These are phyloP conservation scores for Phylloporus sp. DNA, from an alignment of 768 basidiomycete species.

Conservation along the genomic window DNA sequence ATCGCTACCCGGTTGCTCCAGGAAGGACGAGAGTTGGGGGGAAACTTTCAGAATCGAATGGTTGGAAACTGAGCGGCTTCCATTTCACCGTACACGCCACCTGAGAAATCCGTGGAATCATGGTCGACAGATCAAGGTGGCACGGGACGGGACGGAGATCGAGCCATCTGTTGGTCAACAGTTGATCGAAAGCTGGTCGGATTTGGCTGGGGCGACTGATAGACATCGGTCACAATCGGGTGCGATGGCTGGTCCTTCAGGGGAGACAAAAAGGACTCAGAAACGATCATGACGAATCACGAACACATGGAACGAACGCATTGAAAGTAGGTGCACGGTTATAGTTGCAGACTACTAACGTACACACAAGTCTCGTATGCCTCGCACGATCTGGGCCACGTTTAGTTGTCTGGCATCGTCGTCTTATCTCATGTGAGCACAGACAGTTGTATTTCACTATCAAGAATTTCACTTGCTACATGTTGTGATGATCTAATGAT, in stretches of 20 bases:
- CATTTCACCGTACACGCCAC: slow-evolving; percentile 74
- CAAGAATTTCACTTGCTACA: no score
- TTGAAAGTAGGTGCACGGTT: neutral
- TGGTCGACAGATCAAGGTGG: slow-evolving; percentile 75
- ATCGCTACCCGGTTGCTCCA: neutral
- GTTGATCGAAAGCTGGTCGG: slow-evolving; percentile 68
- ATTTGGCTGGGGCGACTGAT: slow-evolving; percentile 23
- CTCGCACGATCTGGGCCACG: no score
- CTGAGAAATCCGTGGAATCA: slow-evolving; percentile 93
- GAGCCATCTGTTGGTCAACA: slow-evolving; percentile 72
- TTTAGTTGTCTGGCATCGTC: no score
- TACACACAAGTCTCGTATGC: no score
- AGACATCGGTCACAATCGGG: slow-evolving; percentile 4
- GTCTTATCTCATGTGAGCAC: no score
- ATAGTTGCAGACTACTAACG: no score
- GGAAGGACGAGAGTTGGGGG: slow-evolving; percentile 52
- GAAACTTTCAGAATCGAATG: slow-evolving; percentile 81
- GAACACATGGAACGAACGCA: neutral
- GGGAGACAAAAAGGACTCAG: neutral
- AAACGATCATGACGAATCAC: neutral
- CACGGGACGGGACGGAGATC: slow-evolving; percentile 88
- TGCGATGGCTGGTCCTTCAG: neutral
- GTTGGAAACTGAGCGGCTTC: slow-evolving; percentile 65
- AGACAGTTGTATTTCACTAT: no score
- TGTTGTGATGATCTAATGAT: no score